Conservation (phyloP, 2,329 filamentous ascomycete species). For the Aureobasidium zeae region DNA sequence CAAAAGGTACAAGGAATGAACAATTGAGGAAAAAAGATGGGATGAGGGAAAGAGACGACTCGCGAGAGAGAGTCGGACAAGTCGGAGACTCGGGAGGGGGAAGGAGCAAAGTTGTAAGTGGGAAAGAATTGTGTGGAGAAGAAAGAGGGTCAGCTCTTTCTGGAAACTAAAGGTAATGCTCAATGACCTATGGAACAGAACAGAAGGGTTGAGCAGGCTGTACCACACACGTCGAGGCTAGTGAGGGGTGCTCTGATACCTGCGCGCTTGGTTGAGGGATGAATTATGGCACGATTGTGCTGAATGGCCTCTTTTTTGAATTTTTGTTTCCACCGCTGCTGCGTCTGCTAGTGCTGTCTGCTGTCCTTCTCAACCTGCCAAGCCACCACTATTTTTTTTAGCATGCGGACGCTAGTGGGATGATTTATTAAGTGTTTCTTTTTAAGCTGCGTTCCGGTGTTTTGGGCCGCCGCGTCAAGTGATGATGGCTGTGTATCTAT, state of each 20-base stretch:
- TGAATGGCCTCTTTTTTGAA: conserved; percentile 12
- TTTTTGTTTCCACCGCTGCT: conserved; percentile 8
- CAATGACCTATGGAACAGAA: conserved; percentile 3
- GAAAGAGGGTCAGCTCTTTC: conserved; percentile 15
- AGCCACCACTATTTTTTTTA: conserved; percentile 12
- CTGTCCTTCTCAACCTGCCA: no score
- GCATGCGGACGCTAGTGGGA: conserved; percentile 9
- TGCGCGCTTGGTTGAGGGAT: conserved; percentile 13
- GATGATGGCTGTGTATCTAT: no score
- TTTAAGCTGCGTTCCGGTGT: conserved; percentile 4
- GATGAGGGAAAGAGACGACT: conserved; percentile 1
- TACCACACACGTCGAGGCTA: conserved; percentile 9
- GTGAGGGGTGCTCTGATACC: conserved; percentile 7
- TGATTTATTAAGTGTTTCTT: conserved; percentile 14
- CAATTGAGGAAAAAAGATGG: conserved; percentile 8
- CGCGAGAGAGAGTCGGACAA: conserved; percentile 7
- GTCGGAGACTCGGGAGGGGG: conserved; percentile 10
- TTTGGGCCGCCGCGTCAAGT: neutral
- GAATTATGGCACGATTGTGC: conserved; percentile 13
- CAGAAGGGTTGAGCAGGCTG: conserved; percentile 7
- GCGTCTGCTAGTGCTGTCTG: no score
- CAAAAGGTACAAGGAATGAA: conserved; percentile 13
- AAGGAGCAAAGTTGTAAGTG: conserved; percentile 4
- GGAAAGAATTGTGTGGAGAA: conserved; percentile 14
- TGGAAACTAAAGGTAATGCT: conserved; percentile 7